Evolutionary conservation across 2,329 filamentous ascomycete species (phyloP).

Genomic region (Chaetomiaceae sp.): DNA sequence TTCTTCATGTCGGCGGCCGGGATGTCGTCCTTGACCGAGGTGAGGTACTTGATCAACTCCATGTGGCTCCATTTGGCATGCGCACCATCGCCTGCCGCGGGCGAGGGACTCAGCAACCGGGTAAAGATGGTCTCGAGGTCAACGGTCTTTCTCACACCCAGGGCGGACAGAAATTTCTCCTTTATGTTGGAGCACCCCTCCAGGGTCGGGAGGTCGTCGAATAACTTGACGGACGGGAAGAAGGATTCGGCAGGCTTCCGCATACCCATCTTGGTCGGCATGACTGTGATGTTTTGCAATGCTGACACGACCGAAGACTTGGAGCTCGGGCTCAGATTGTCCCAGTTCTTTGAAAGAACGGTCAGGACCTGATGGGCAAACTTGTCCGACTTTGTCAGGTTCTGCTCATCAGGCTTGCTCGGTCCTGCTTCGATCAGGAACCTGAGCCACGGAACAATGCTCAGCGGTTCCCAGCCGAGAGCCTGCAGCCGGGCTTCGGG

Average conservation of each 20-base stretch:
- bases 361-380: conserved; percentile 75
- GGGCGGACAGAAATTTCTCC: conserved; percentile 76
- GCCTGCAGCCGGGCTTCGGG: conserved; percentile 65
- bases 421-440: conserved; percentile 70
- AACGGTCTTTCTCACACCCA: conserved; percentile 92
- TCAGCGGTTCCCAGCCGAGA: conserved; percentile 81
- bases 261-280: conserved; percentile 92
- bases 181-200: conserved; percentile 74
- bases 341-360: conserved; percentile 86
- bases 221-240: conserved; percentile 88
- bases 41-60: conserved; percentile 89
- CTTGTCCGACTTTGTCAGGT: conserved; percentile 64
- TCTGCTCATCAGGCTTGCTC: conserved; percentile 57
- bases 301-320: conserved; percentile 62
- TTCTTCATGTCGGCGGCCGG: conserved; percentile 75
- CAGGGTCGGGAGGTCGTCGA: conserved; percentile 86
- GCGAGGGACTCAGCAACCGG: conserved; percentile 64
- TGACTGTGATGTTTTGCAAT: conserved; percentile 65
- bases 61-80: conserved; percentile 80
- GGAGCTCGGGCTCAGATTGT: conserved; percentile 62
- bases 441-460: conserved; percentile 78
- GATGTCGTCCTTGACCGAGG: conserved; percentile 86
- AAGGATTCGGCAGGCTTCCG: conserved; percentile 79
- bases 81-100: conserved; percentile 46
- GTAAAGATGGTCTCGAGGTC: conserved; percentile 93